Evolutionary conservation across 164 flowering plant genomes (phyloP).

Genomic region (Cinnamomum chago): DNA sequence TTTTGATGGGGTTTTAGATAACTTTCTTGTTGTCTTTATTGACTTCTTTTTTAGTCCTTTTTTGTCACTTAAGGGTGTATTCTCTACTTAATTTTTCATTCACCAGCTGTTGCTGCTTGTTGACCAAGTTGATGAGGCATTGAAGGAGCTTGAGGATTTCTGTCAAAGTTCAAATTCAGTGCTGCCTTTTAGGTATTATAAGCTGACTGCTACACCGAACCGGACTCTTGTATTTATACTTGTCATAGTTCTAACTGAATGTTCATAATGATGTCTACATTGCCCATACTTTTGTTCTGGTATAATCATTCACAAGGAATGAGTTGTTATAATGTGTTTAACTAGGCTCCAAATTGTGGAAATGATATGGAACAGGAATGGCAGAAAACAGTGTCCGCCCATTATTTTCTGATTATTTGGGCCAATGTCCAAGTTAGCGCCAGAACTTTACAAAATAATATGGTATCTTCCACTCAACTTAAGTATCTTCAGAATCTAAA

Average conservation of each 20-base stretch:
- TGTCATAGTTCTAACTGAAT: not conserved
- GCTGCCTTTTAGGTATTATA: slow-evolving; percentile 45
- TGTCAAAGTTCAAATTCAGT: slow-evolving; percentile 28
- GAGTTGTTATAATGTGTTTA: not conserved
- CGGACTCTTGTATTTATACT: not conserved
- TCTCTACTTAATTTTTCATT: not conserved
- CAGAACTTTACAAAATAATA: no score
- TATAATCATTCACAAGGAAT: not conserved
- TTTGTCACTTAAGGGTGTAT: no score
- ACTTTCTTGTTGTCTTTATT: no score
- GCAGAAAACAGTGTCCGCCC: no score
- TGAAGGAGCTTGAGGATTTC: slow-evolving; percentile 49
- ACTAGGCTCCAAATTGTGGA: not conserved
- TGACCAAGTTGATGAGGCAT: slow-evolving; percentile 56
- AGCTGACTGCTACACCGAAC: not conserved
- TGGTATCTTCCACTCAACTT: no score
- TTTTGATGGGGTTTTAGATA: no score
- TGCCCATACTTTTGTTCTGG: not conserved
- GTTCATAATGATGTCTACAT: not conserved
- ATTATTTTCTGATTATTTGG: no score
- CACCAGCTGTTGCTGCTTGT: slow-evolving; percentile 68
- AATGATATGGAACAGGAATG: no score
- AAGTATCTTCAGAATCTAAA: no score
- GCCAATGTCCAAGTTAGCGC: no score
- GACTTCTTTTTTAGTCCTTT: no score